Evolutionary conservation across 169 alveolate species (phyloP), one percentile per base, ranked within the genome.

Genomic region (Cryptosporidium felis): DNA sequence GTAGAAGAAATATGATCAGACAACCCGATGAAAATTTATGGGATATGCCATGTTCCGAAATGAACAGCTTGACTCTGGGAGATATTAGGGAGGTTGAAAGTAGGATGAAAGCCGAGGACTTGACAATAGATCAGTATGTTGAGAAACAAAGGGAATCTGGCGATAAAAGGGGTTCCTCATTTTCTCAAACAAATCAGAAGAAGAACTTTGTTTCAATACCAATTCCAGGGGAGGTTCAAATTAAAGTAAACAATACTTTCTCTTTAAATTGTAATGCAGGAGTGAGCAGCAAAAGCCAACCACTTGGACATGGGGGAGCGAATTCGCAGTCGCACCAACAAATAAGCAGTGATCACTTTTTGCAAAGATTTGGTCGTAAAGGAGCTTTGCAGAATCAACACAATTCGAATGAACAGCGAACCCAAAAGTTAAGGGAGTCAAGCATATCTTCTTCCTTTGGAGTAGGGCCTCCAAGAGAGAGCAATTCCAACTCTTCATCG

Each of bases 21-120:
- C 74, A 53, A 4, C 49, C 36, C 16, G 46, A 74, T 56, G 85
- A 74, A 5, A 56, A 53, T 56, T 16, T 74, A 38, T 74, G 85
- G 85, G 85, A 74, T 18, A 74, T 74, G 85, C 85, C 85, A 5
- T 74, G 85, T 53, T 53, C 85, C 10, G 65, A 49, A 12, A 74
- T 49, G 74, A 45, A 28, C n/a, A 56, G 61, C 36, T 21, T 74
- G 53, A 74, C 85, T 12, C 56, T 74, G 60, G 85, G 85, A 23
- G 85, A 74, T 56, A 74, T 74, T 38, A 49, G 85, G 28, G 85
- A 74, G 40, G 85, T 67, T 3, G 85, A 74, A 36, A 53, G 30
- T n/a, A 74, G 41, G 53, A 74, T 74, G 74, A 74, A 74, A 44
- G 85, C 85, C 1, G 85, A 74, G 40, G 85, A 74, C 12, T 51